A percentile compares a stretch with the other conserved stretches of the same genome.
These are phyloP conservation scores for Brettanomyces custersianus DNA, from an alignment of 805 yeast genomes.

Conservation along the genomic window DNA sequence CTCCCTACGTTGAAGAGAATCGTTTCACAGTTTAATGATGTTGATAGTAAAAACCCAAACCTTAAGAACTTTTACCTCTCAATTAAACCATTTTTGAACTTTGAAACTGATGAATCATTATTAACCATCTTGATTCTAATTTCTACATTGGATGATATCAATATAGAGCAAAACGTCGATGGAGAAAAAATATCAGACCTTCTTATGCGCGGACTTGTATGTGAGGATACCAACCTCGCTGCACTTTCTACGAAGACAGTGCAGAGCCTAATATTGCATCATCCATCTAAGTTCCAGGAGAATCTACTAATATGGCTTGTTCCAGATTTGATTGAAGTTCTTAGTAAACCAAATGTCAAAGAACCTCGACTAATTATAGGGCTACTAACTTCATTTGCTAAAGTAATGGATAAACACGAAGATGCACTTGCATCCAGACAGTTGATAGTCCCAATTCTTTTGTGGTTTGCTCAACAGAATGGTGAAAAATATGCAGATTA, in stretches of 20 bases:
- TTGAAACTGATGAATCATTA: constrained; percentile 22
- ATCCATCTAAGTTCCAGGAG: constrained; percentile 22
- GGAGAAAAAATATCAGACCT: constrained; percentile 26
- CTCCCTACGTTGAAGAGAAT: constrained; percentile 43
- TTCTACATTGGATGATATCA: constrained; percentile 29
- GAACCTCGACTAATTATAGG: constrained; percentile 39
- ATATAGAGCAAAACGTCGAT: constrained; percentile 28
- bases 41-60: constrained; percentile 13
- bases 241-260: constrained; percentile 51
- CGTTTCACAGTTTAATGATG: constrained; percentile 21
- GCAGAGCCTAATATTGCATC: constrained; percentile 39
- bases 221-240: constrained; percentile 24
- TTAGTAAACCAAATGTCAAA: constrained; percentile 9
- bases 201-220: constrained; percentile 28
- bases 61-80: constrained; percentile 30
- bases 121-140: constrained; percentile 37
- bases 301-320: constrained; percentile 35
- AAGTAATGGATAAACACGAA: constrained; percentile 21
- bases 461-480: constrained; percentile 23
- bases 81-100: constrained; percentile 22
- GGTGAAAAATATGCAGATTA: constrained; percentile 25
- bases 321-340: constrained; percentile 31
- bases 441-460: constrained; percentile 21
- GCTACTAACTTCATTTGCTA: constrained; percentile 37
- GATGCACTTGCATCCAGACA: constrained; percentile 22